Conservation (phyloP, 768 basidiomycete species). For the Pholiota microspora region DNA sequence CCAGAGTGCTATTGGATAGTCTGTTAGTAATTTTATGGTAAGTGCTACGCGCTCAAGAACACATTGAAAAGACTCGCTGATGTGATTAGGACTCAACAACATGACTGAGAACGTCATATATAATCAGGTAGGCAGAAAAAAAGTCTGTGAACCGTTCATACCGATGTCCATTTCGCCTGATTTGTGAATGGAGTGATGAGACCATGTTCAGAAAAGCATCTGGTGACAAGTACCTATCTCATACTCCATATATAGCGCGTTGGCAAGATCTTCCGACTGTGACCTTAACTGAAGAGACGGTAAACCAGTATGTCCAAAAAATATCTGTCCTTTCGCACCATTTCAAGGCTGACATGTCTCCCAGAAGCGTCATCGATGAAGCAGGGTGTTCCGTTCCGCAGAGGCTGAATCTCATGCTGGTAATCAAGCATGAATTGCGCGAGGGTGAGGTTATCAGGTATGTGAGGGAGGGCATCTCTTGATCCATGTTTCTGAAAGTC, state of each 20-base stretch:
- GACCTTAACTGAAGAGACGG: conserved; percentile 30
- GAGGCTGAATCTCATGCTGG: conserved; percentile 42
- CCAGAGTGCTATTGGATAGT: conserved; percentile 49
- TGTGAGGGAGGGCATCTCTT: conserved; percentile 27
- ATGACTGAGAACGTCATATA: conserved; percentile 33
- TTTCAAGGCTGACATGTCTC: conserved; percentile 32
- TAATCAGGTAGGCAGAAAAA: not conserved
- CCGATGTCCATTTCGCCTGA: conserved; percentile 50
- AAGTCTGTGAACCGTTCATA: no score
- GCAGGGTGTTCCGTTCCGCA: conserved; percentile 38
- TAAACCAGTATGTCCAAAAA: not conserved
- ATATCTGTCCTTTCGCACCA: conserved; percentile 27
- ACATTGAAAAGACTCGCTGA: conserved; percentile 33
- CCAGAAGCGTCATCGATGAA: conserved; percentile 53
- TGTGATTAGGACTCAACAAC: conserved; percentile 52
- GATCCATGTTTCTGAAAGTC: conserved; percentile 23
- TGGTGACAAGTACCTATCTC: conserved; percentile 30
- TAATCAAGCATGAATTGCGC: conserved; percentile 57
- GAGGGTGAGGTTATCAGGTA: conserved; percentile 56
- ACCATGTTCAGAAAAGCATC: not conserved
- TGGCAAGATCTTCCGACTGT: conserved; percentile 40
- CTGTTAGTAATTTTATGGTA: conserved; percentile 16
- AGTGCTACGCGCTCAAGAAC: not conserved
- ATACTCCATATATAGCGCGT: conserved; percentile 32
- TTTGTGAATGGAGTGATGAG: not conserved